Evolutionary conservation across 768 basidiomycete genomes (phyloP).

Genomic region (Epithele typhae): DNA sequence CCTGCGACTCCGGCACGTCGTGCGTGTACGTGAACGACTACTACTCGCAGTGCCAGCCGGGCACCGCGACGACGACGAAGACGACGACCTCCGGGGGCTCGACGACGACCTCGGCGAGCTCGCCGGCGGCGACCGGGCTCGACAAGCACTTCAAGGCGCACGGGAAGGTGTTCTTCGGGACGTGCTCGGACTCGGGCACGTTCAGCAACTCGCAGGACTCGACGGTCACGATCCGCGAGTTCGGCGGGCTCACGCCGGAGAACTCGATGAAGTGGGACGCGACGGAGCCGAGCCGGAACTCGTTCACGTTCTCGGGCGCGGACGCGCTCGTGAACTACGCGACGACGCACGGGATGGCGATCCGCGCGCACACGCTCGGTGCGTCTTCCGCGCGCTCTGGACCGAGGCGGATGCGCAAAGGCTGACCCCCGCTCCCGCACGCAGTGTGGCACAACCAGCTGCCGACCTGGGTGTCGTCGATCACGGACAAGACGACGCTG

Average conservation of each 20-base stretch:
- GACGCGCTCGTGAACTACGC: constrained; percentile 31
- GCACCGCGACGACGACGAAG: constrained; percentile 16
- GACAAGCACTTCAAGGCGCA: constrained; percentile 21
- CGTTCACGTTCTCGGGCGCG: constrained; percentile 25
- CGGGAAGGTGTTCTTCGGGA: constrained; percentile 26
- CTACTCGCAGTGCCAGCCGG: constrained; percentile 32
- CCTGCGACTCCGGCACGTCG: constrained; percentile 29
- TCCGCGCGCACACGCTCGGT: constrained; percentile 31
- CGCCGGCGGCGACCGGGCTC: constrained; percentile 23
- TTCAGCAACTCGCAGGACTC: constrained; percentile 25
- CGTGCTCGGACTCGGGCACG: constrained; percentile 26
- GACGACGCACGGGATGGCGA: constrained; percentile 21
- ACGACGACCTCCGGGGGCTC: constrained; percentile 4
- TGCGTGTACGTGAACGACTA: constrained; percentile 31
- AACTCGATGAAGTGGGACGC: constrained; percentile 33
- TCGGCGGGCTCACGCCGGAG: constrained; percentile 29
- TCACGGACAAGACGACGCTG: constrained; percentile 22
- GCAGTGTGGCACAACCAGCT: constrained; percentile 32
- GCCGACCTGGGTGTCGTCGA: constrained; percentile 26
- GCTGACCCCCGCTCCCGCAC: not conserved
- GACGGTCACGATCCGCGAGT: constrained; percentile 23
- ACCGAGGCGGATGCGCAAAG: not conserved
- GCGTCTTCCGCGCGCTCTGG: not conserved
- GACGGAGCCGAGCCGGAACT: constrained; percentile 14
- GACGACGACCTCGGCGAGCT: not conserved